Base-by-base conservation (phyloP, 2,329 filamentous ascomycete species). In the Sporothrix luriei region DNA sequence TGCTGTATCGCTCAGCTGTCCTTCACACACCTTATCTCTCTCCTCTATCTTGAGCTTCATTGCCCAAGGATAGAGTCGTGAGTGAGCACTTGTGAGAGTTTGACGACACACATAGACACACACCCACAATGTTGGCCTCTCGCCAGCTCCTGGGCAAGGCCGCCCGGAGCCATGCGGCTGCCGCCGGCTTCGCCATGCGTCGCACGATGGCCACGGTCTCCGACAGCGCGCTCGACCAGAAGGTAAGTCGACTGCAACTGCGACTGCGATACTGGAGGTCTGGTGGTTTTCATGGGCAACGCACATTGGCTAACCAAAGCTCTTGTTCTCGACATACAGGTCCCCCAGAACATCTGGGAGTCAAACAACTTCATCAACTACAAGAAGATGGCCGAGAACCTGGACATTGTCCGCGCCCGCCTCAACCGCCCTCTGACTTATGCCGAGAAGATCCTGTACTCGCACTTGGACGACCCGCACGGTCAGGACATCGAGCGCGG, bases 361-460 rank as follows among this genome's bases (percentile, higher is more conserved):
- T 91, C 93, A 82, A 88, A 87, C 82, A 95, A 96, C 87, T 97
- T 93, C 87, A 97, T 98, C 87, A 97, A 97, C 88, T 99, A 99
- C 82, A 93, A 92, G 88, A 97, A 97, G 88, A 97, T 98, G 93
- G 93, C 91, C 77, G 94, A 98, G 85, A 98, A 97, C 87, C 88
- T 99, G 72, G 85, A 89, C 77, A 89, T 99, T 81, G 95, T 99
- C 76, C 92, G 95, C 78, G 82, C 85, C 77, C 90, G 95, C 78
- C 88, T 99, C 75, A 97, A 97, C 85, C 90, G 92, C 76, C 95
- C 95, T 75, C 88, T 99, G 77, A 95, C 93, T 76, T 97, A 90
- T 80, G 92, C 93, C 80, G 95, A 99, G 88, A 99, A 99, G 89
- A 94, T 99, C 78, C 88, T 98, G 76, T 99, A 99, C 87, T 98